Conservation (phyloP, 1,284 basidiomycete genomes). For the Cryptococcus sp. region DNA sequence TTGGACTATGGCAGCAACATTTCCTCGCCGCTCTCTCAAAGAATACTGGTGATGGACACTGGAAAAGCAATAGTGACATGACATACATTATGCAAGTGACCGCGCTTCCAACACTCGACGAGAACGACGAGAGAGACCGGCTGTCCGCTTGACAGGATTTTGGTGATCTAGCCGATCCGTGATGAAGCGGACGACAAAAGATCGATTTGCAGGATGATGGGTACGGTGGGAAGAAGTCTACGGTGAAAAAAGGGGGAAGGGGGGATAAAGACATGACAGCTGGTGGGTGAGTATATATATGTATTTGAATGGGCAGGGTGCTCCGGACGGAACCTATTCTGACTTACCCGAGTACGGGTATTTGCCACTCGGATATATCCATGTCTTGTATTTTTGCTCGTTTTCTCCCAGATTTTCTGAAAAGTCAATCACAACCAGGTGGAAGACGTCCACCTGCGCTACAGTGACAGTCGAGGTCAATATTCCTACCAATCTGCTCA, state of each 20-base stretch:
- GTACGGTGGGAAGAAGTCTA: background rate
- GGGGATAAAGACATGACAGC: conserved; percentile 1
- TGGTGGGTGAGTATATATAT: conserved; percentile 13
- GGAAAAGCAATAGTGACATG: conserved; percentile 3
- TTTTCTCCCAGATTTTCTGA: conserved; percentile 23
- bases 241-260: conserved; percentile 1
- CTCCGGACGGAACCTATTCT: background rate
- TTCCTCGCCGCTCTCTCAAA: background rate
- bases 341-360: background rate
- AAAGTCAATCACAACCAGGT: background rate
- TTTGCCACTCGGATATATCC: conserved; percentile 12
- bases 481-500: background rate
- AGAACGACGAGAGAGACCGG: background rate
- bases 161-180: background rate
- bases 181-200: background rate
- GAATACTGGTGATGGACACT: background rate
- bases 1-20: background rate
- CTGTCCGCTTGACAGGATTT: background rate
- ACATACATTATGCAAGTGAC: conserved; percentile 26
- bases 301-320: conserved; percentile 3
- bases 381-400: conserved; percentile 3
- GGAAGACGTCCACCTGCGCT: conserved; percentile 5
- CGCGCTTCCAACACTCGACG: background rate
- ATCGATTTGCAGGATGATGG: background rate
- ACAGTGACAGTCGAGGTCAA: background rate